phyloP scores from a whole-genome alignment of 805 yeast genomes.

The Pichia kluyveri region DNA sequence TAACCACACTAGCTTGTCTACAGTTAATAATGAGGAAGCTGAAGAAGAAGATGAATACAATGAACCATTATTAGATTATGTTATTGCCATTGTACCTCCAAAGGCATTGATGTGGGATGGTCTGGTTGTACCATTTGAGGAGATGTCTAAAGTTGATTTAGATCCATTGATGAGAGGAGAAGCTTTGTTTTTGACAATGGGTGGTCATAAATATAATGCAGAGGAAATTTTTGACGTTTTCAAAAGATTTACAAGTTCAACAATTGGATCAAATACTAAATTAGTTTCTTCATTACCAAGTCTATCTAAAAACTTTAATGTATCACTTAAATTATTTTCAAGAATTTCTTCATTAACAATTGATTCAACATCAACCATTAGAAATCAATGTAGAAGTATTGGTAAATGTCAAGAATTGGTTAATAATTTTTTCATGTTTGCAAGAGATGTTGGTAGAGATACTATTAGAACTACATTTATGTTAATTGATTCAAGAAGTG shows the following conservation, averaged over 20 bases:
- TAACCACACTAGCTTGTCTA: no score
- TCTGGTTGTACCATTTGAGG: slow-evolving; percentile 44
- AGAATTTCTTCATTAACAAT: slow-evolving; percentile 58
- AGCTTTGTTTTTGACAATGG: slow-evolving; percentile 57
- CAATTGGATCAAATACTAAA: slow-evolving; percentile 44
- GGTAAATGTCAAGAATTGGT: slow-evolving; percentile 68
- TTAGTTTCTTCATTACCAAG: slow-evolving; percentile 61
- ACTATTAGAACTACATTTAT: slow-evolving; percentile 52
- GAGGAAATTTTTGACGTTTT: slow-evolving; percentile 49
- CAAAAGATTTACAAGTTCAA: slow-evolving; percentile 46
- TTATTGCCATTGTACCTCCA: slow-evolving; percentile 65
- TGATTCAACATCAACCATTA: slow-evolving; percentile 44
- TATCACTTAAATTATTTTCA: slow-evolving; percentile 58
- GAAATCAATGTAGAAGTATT: slow-evolving; percentile 46
- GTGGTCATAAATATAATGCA: slow-evolving; percentile 49
- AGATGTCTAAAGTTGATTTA: slow-evolving; percentile 36
- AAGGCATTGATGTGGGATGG: slow-evolving; percentile 93
- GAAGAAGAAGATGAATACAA: slow-evolving; percentile 5
- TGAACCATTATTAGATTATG: slow-evolving; percentile 22
- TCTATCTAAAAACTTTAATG: slow-evolving; percentile 65
- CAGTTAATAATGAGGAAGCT: neutral
- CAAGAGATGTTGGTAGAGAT: slow-evolving; percentile 73
- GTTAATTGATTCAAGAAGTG: slow-evolving; percentile 27
- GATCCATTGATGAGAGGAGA: slow-evolving; percentile 61
- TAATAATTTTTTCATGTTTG: slow-evolving; percentile 65